Percentiles rank a stretch among this genome's conserved stretches.
Evolutionary conservation across 1,284 basidiomycete species (phyloP).

Genomic region (Cryptococcus neoformans): DNA sequence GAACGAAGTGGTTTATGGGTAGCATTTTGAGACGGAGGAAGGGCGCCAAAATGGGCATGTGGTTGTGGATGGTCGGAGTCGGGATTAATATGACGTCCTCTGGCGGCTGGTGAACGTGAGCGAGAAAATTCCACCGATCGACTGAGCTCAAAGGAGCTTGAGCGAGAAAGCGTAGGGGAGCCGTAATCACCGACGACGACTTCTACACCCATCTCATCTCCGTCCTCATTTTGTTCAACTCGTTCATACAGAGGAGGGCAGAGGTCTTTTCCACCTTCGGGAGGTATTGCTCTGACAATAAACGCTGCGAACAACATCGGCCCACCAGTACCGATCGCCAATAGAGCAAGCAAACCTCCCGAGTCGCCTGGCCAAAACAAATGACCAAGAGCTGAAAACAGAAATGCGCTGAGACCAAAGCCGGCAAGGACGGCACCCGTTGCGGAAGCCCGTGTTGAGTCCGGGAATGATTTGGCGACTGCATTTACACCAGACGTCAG

Average conservation of each 20-base stretch:
- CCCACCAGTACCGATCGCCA: slow-evolving; percentile 65
- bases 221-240: slow-evolving; percentile 16
- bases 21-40: background rate
- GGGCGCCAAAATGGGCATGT: slow-evolving; percentile 15
- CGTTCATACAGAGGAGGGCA: slow-evolving; percentile 12
- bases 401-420: slow-evolving; percentile 79
- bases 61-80: background rate
- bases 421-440: slow-evolving; percentile 73
- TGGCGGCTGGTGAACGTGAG: slow-evolving; percentile 21
- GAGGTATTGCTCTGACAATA: slow-evolving; percentile 61
- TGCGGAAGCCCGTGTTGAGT: slow-evolving; percentile 58
- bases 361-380: slow-evolving; percentile 66
- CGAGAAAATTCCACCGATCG: slow-evolving; percentile 29
- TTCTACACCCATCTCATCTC: background rate
- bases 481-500: slow-evolving; percentile 46
- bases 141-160: slow-evolving; percentile 29
- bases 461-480: slow-evolving; percentile 47
- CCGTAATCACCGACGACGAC: background rate
- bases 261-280: slow-evolving; percentile 6
- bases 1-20: background rate
- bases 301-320: slow-evolving; percentile 67
- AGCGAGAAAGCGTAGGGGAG: slow-evolving; percentile 8
- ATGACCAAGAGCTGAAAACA: slow-evolving; percentile 68
- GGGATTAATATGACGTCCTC: slow-evolving; percentile 7
- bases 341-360: slow-evolving; percentile 63